Percentiles rank a stretch among this genome's conserved stretches.
These are phyloP conservation scores for Bipolaris gigantea DNA, from an alignment of 2,329 filamentous ascomycete species.

Conservation along the genomic window DNA sequence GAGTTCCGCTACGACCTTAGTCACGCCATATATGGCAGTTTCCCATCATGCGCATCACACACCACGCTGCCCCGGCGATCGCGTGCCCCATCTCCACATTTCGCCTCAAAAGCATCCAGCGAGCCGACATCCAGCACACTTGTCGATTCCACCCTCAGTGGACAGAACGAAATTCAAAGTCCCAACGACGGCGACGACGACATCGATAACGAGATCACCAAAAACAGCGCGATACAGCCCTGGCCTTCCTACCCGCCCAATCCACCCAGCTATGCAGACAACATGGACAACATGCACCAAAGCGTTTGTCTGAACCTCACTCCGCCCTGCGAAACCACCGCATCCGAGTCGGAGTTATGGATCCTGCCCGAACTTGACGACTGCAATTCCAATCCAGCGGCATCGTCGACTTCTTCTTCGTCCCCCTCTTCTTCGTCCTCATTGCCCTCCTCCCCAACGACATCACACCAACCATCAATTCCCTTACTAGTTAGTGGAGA, in stretches of 20 bases:
- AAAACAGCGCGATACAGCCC: conserved; percentile 6
- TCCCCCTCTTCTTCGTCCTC: background rate
- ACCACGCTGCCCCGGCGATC: conserved; percentile 11
- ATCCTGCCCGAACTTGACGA: conserved; percentile 39
- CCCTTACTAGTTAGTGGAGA: background rate
- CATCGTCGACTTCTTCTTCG: background rate
- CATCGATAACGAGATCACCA: background rate
- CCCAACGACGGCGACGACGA: conserved; percentile 1
- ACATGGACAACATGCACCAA: conserved; percentile 24
- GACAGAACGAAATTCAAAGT: conserved; percentile 9
- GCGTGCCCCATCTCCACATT: conserved; percentile 11
- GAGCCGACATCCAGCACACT: conserved; percentile 12
- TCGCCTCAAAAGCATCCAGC: conserved; percentile 6
- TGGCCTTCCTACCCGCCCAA: conserved; percentile 22
- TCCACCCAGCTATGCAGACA: conserved; percentile 4
- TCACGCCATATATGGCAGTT: conserved; percentile 20
- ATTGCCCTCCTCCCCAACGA: background rate
- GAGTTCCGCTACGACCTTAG: conserved; percentile 18
- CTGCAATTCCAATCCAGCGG: conserved; percentile 23
- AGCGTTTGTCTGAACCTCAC: conserved; percentile 31
- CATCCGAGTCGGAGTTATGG: conserved; percentile 34
- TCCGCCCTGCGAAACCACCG: conserved; percentile 1
- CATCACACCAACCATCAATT: background rate
- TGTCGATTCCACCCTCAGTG: background rate
- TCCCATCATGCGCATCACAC: conserved; percentile 22